A percentile compares a stretch with the other conserved stretches of the same genome.
These are phyloP conservation scores for Suillus clintonianus DNA, from an alignment of 768 basidiomycete genomes.

Conservation along the genomic window DNA sequence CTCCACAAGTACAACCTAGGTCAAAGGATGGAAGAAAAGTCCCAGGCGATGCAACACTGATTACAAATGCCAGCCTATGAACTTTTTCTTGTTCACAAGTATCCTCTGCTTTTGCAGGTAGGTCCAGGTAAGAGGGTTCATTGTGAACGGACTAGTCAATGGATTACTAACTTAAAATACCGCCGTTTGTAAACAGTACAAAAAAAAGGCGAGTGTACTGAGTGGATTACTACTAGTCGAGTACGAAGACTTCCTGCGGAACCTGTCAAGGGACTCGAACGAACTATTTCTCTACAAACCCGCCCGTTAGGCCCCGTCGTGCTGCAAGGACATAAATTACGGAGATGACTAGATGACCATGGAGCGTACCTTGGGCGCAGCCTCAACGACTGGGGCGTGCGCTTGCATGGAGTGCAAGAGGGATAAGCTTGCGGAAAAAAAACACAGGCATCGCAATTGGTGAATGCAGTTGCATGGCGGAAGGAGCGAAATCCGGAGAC, in stretches of 20 bases:
- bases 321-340: background rate
- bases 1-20: constrained; percentile 54
- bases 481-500: background rate
- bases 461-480: background rate
- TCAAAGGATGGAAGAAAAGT: constrained; percentile 23
- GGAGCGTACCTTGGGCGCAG: background rate
- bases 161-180: background rate
- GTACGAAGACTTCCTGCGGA: background rate
- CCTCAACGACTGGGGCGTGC: background rate
- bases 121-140: background rate
- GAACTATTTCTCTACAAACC: background rate
- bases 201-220: background rate
- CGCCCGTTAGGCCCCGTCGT: background rate
- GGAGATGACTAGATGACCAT: background rate
- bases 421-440: background rate
- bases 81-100: background rate
- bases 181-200: background rate
- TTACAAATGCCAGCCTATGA: background rate
- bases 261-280: background rate
- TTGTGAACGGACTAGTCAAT: background rate
- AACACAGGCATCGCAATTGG: background rate
- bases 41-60: background rate
- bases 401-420: background rate
- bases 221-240: background rate
- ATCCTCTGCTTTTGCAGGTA: background rate